Percentiles rank a stretch among this genome's conserved stretches.
These are phyloP conservation scores for Phytopythium chamaehyphon DNA, from an alignment of 352 stramenopile species.

Conservation along the genomic window DNA sequence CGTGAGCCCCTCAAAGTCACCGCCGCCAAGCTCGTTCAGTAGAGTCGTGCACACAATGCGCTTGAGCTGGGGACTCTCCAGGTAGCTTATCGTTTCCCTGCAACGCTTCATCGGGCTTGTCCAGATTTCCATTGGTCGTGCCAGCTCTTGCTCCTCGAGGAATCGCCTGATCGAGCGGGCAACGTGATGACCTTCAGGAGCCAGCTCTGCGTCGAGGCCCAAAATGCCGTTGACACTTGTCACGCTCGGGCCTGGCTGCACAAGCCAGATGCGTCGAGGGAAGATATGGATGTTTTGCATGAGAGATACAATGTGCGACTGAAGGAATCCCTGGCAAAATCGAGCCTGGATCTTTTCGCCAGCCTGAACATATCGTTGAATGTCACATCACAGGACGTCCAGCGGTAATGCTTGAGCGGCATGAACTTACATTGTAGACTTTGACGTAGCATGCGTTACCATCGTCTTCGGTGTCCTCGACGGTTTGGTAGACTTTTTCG, in stretches of 20 bases:
- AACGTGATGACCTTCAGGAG: conserved; percentile 74
- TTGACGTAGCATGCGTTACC: conserved; percentile 90
- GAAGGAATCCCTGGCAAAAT: conserved; percentile 82
- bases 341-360: conserved; percentile 90
- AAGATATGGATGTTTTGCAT: conserved; percentile 91
- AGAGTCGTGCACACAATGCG: conserved; percentile 85
- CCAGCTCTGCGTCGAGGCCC: conserved; percentile 79
- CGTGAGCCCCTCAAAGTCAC: conserved; percentile 88
- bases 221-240: conserved; percentile 76
- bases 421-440: conserved; percentile 79
- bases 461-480: conserved; percentile 83
- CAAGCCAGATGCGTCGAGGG: conserved; percentile 88
- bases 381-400: background rate
- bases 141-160: conserved; percentile 73
- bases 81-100: conserved; percentile 65
- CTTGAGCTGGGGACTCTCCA: conserved; percentile 61
- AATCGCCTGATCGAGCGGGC: conserved; percentile 82
- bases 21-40: conserved; percentile 89
- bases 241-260: conserved; percentile 79
- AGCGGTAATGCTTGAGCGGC: background rate
- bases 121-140: conserved; percentile 73
- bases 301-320: conserved; percentile 86
- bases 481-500: conserved; percentile 90
- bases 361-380: conserved; percentile 18
- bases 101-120: conserved; percentile 81